Conservation (phyloP, 2,329 filamentous ascomycete species). For the Botrytis deweyae region DNA sequence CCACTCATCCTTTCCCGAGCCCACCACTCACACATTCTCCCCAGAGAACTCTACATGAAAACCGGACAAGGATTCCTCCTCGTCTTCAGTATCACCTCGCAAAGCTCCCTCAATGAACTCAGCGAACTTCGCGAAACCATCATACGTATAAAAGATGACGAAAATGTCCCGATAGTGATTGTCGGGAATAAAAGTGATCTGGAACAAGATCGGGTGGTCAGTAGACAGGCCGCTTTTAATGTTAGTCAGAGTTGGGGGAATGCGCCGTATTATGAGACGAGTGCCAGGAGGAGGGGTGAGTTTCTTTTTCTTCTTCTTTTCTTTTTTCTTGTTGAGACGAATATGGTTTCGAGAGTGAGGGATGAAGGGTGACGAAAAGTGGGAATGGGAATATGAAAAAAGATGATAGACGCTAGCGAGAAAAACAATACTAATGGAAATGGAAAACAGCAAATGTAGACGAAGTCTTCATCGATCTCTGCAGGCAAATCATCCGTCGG, state of each 20-base stretch:
- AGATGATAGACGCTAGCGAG: not conserved
- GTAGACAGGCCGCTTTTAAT: conserved; percentile 62
- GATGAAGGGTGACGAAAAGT: not conserved
- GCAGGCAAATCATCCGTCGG: conserved; percentile 64
- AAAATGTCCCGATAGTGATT: conserved; percentile 68
- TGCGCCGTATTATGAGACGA: conserved; percentile 73
- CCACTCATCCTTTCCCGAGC: not conserved
- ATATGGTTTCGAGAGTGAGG: not conserved
- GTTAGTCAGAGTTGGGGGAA: conserved; percentile 69
- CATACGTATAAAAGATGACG: conserved; percentile 70
- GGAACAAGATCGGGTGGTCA: conserved; percentile 68
- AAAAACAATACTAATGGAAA: not conserved
- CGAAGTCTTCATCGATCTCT: conserved; percentile 68
- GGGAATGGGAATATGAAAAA: not conserved
- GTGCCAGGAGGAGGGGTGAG: conserved; percentile 56
- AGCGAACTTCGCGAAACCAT: conserved; percentile 71
- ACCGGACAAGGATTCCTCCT: conserved; percentile 73
- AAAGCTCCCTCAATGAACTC: conserved; percentile 67
- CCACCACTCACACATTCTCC: not conserved
- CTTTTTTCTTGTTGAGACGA: not conserved
- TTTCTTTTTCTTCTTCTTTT: not conserved
- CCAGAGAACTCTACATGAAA: conserved; percentile 70
- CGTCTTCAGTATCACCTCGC: conserved; percentile 72
- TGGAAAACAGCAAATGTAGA: conserved; percentile 58
- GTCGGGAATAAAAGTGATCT: conserved; percentile 74